phyloP scores from a whole-genome alignment of 495 filamentous ascomycete species.

The Talaromyces nanjingensis region DNA sequence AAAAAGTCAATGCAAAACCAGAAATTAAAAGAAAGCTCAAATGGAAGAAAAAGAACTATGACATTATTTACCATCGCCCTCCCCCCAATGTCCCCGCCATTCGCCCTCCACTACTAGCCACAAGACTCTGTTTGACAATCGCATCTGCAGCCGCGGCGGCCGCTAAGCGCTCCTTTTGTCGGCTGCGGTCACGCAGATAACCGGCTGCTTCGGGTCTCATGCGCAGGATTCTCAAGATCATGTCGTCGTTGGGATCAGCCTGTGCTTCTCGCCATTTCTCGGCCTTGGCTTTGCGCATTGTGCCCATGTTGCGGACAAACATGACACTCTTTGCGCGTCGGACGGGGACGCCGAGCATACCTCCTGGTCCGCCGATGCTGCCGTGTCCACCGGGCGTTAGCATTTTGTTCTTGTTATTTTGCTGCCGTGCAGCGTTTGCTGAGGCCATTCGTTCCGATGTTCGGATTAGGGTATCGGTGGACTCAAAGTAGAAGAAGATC shows the following conservation, averaged over 20 bases:
- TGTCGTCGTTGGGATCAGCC: conserved; percentile 95
- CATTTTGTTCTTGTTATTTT: conserved; percentile 47
- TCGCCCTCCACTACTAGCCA: conserved; percentile 55
- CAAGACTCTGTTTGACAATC: conserved; percentile 90
- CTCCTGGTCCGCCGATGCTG: conserved; percentile 51
- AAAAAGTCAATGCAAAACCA: conserved; percentile 2
- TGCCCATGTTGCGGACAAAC: conserved; percentile 89
- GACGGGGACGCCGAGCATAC: conserved; percentile 63
- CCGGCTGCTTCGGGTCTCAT: conserved; percentile 92
- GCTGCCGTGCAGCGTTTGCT: conserved; percentile 73
- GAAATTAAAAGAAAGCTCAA: conserved; percentile 12
- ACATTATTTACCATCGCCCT: conserved; percentile 21
- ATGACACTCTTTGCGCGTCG: conserved; percentile 88
- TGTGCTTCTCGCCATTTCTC: conserved; percentile 93
- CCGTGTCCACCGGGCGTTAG: conserved; percentile 54
- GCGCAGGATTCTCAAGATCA: conserved; percentile 90
- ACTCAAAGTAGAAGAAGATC: conserved; percentile 98
- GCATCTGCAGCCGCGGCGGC: conserved; percentile 85
- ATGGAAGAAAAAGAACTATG: conserved; percentile 5
- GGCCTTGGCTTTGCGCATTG: conserved; percentile 91
- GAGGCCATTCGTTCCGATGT: conserved; percentile 93
- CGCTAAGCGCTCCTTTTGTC: conserved; percentile 89
- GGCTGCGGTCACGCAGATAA: conserved; percentile 83
- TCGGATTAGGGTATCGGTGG: conserved; percentile 83
- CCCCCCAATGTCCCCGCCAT: conserved; percentile 49